Evolutionary conservation across 1,284 basidiomycete species (phyloP).

Genomic region (Fistulina hepatica): DNA sequence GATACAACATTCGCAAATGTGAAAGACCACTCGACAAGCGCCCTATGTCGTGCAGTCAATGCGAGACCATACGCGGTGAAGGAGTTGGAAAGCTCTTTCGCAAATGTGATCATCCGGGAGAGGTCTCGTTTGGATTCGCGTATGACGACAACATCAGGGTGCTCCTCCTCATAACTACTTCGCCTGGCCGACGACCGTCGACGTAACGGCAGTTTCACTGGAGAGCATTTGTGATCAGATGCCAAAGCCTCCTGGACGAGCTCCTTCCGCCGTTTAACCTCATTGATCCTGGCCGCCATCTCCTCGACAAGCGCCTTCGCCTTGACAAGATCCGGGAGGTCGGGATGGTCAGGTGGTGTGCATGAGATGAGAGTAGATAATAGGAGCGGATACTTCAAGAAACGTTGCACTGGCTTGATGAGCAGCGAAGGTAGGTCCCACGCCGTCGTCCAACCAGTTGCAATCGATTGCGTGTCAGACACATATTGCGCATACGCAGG

Average conservation of each 20-base stretch:
- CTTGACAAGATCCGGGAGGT: constrained; percentile 52
- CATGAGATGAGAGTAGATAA: constrained; percentile 70
- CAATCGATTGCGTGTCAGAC: constrained; percentile 53
- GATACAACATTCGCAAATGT: too few relatives aligned
- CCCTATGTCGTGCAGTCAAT: too few relatives aligned
- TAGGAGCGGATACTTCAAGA: constrained; percentile 86
- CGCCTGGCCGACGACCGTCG: too few relatives aligned
- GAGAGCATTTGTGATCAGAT: too few relatives aligned
- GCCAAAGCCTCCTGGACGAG: constrained; percentile 73
- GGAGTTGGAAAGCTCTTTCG: too few relatives aligned
- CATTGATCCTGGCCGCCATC: constrained; percentile 80
- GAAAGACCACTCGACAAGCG: too few relatives aligned
- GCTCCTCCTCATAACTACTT: too few relatives aligned
- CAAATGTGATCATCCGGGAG: too few relatives aligned
- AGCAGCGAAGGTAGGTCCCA: constrained; percentile 92
- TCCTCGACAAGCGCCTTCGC: constrained; percentile 66
- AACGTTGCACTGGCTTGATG: constrained; percentile 87
- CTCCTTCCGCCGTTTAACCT: constrained; percentile 75
- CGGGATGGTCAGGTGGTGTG: constrained; percentile 68
- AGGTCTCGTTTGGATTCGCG: too few relatives aligned
- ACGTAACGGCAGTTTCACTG: too few relatives aligned
- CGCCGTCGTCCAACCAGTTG: constrained; percentile 71
- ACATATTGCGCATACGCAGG: constrained; percentile 58
- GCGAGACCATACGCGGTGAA: too few relatives aligned
- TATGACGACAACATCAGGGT: too few relatives aligned